Percentiles rank a stretch among this genome's conserved stretches.
Evolutionary conservation across 768 basidiomycete species (phyloP).

Genomic region (Boletus sensibilis): DNA sequence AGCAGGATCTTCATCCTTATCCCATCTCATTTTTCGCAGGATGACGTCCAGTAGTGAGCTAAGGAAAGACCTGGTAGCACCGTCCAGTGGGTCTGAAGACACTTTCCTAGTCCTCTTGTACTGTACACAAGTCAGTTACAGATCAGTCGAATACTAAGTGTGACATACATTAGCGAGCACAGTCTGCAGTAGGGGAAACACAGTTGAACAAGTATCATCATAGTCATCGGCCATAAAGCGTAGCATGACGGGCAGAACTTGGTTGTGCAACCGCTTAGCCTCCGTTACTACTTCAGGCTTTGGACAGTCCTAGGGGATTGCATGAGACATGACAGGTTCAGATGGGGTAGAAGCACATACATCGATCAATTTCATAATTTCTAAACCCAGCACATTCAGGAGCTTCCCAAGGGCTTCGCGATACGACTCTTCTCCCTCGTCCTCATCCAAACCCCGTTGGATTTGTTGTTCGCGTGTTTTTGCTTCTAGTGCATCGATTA

Average conservation of each 20-base stretch:
- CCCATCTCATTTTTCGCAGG: slow-evolving; percentile 90
- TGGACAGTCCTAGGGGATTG: slow-evolving; percentile 49
- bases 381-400: slow-evolving; percentile 77
- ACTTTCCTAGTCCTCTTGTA: slow-evolving; percentile 75
- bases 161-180: slow-evolving; percentile 68
- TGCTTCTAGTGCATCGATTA: slow-evolving; percentile 76
- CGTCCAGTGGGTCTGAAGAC: slow-evolving; percentile 60
- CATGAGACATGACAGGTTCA: slow-evolving; percentile 2
- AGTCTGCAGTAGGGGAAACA: slow-evolving; percentile 77
- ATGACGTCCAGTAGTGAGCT: slow-evolving; percentile 73
- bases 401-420: slow-evolving; percentile 86
- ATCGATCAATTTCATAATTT: slow-evolving; percentile 81
- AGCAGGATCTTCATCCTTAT: slow-evolving; percentile 69
- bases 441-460: slow-evolving; percentile 65
- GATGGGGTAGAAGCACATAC: slow-evolving; percentile 37
- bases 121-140: slow-evolving; percentile 39
- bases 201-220: slow-evolving; percentile 83
- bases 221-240: slow-evolving; percentile 88
- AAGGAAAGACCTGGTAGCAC: slow-evolving; percentile 73
- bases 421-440: slow-evolving; percentile 87
- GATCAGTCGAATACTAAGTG: background rate
- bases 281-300: slow-evolving; percentile 61
- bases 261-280: slow-evolving; percentile 59
- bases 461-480: slow-evolving; percentile 68
- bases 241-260: slow-evolving; percentile 77